A percentile compares a stretch with the other conserved stretches of the same genome.
These are phyloP conservation scores for Russula foetens DNA, from an alignment of 768 basidiomycete genomes.

Conservation along the genomic window DNA sequence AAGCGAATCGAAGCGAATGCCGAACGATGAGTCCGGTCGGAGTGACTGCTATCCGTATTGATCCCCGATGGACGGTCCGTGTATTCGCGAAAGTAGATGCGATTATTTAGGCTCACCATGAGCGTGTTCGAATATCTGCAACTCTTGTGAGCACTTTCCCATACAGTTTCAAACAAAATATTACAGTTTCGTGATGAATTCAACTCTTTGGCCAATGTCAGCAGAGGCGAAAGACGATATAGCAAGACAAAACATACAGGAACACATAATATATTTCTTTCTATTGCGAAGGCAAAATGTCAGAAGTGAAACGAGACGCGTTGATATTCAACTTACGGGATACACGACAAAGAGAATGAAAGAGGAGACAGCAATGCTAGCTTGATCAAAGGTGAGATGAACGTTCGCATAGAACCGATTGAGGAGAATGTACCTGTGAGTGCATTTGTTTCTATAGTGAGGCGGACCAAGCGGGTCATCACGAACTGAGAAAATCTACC, in stretches of 20 bases:
- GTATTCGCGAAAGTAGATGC: slow-evolving; percentile 15
- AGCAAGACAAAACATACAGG: neutral
- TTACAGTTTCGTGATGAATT: slow-evolving; percentile 21
- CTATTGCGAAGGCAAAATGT: neutral
- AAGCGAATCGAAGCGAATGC: too few species aligned
- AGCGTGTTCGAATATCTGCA: slow-evolving; percentile 23
- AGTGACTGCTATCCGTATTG: too few species aligned
- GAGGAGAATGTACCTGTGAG: slow-evolving; percentile 11
- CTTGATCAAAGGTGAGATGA: neutral
- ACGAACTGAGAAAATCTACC: neutral
- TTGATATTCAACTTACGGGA: neutral
- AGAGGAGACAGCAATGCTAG: slow-evolving; percentile 3
- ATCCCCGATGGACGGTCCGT: neutral
- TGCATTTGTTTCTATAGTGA: slow-evolving; percentile 25
- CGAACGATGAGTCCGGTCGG: too few species aligned
- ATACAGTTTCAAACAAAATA: too few species aligned
- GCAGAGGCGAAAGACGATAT: neutral
- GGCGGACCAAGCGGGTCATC: slow-evolving; percentile 20
- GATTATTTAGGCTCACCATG: slow-evolving; percentile 23
- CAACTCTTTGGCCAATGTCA: slow-evolving; percentile 11
- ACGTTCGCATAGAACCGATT: too few species aligned
- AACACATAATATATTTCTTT: slow-evolving; percentile 12
- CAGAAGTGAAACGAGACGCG: neutral
- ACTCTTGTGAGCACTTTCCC: too few species aligned
- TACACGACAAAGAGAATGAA: slow-evolving; percentile 8